phyloP scores from a whole-genome alignment of 2,329 filamentous ascomycete species.

The Arthrobotrys sinensis region DNA sequence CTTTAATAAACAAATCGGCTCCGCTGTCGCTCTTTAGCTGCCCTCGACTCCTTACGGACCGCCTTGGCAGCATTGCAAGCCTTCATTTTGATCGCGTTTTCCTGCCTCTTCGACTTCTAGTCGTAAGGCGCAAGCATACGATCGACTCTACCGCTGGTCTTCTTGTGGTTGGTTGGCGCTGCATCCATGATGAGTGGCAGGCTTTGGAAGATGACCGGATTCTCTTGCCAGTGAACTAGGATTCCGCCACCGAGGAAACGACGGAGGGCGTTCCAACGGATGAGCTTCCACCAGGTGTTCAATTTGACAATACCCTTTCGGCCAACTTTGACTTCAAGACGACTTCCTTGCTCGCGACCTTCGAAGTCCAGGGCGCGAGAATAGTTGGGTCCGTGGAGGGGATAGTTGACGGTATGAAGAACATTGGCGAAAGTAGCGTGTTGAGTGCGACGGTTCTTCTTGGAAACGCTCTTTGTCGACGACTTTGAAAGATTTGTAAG shows the following conservation, averaged over 20 bases:
- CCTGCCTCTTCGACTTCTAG: slow-evolving; percentile 35
- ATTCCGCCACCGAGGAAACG: slow-evolving; percentile 76
- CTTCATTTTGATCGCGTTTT: neutral
- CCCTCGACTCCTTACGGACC: slow-evolving; percentile 25
- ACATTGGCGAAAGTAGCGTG: slow-evolving; percentile 78
- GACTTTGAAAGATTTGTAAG: slow-evolving; percentile 75
- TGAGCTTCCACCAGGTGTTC: slow-evolving; percentile 82
- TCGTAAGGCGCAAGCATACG: slow-evolving; percentile 52
- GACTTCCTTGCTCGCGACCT: slow-evolving; percentile 75
- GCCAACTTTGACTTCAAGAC: slow-evolving; percentile 75
- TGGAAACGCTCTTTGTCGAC: slow-evolving; percentile 76
- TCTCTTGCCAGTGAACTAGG: slow-evolving; percentile 75
- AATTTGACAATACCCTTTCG: slow-evolving; percentile 75
- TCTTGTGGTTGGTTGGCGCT: slow-evolving; percentile 43
- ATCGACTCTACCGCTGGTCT: slow-evolving; percentile 38
- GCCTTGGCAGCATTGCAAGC: slow-evolving; percentile 27
- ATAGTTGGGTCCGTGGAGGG: slow-evolving; percentile 77
- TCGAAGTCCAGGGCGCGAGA: slow-evolving; percentile 76
- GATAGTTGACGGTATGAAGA: slow-evolving; percentile 77
- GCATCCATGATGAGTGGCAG: slow-evolving; percentile 68
- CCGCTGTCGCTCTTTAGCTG: slow-evolving; percentile 11
- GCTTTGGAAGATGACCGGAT: slow-evolving; percentile 75
- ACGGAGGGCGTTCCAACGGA: slow-evolving; percentile 75
- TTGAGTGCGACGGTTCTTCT: slow-evolving; percentile 77
- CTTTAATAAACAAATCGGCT: slow-evolving; percentile 45